Conservation (phyloP, 2,329 filamentous ascomycete species). For the Ophiostoma triangulosporum region DNA sequence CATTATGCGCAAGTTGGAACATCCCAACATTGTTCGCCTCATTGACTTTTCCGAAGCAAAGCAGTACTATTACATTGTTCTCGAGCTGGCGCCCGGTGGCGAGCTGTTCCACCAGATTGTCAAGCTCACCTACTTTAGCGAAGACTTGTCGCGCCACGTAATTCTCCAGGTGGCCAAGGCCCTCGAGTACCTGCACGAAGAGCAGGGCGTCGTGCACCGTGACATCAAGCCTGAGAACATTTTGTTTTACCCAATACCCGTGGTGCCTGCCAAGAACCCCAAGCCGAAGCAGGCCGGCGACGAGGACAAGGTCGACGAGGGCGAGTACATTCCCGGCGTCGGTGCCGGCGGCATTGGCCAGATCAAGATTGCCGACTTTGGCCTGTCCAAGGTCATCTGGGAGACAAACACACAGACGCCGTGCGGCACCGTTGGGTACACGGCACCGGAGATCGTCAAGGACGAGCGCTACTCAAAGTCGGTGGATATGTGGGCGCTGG, state of each 20-base stretch:
- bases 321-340: conserved; percentile 71
- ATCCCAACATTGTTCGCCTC: conserved; percentile 89
- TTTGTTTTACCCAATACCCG: conserved; percentile 75
- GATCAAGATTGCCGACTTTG: conserved; percentile 98
- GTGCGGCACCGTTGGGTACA: conserved; percentile 97
- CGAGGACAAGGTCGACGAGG: conserved; percentile 94
- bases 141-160: conserved; percentile 85
- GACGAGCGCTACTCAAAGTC: conserved; percentile 98
- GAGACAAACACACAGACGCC: conserved; percentile 97
- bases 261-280: conserved; percentile 65
- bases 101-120: conserved; percentile 99
- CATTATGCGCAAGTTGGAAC: conserved; percentile 94
- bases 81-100: conserved; percentile 88
- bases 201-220: conserved; percentile 89
- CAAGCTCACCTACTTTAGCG: conserved; percentile 94
- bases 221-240: conserved; percentile 99
- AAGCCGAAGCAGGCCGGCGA: conserved; percentile 77
- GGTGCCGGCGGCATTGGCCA: conserved; percentile 82
- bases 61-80: conserved; percentile 95
- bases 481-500: conserved; percentile 98
- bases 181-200: conserved; percentile 85
- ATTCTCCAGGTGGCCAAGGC: conserved; percentile 93
- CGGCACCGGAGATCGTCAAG: conserved; percentile 95
- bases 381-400: conserved; percentile 95
- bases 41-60: conserved; percentile 86